Percentiles rank a stretch among this genome's conserved stretches.
These are phyloP conservation scores for Metarhizium brunneum DNA, from an alignment of 2,329 filamentous ascomycete species.

Conservation along the genomic window DNA sequence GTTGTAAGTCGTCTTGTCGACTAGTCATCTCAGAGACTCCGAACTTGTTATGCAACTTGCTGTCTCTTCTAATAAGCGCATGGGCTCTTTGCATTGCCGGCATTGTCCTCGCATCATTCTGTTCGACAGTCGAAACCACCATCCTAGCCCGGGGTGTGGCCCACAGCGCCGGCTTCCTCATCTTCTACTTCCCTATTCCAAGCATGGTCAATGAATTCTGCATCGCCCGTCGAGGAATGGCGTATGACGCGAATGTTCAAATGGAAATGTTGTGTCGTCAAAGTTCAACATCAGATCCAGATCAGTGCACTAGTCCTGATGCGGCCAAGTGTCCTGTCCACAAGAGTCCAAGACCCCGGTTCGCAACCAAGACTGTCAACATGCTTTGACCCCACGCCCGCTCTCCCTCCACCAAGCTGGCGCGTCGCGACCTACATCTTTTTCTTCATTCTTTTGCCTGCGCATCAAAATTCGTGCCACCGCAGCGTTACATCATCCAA, in stretches of 20 bases:
- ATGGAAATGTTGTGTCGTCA: not conserved
- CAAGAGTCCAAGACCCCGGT: not conserved
- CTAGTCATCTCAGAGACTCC: not conserved
- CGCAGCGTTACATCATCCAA: not conserved
- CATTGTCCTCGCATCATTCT: conserved; percentile 24
- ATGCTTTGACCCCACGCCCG: not conserved
- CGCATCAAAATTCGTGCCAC: not conserved
- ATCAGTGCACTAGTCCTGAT: not conserved
- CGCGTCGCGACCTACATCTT: not conserved
- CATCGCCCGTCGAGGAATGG: conserved; percentile 27
- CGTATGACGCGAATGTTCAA: conserved; percentile 15
- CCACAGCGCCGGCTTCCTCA: conserved; percentile 29
- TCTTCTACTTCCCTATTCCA: conserved; percentile 27
- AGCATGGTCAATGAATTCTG: conserved; percentile 31
- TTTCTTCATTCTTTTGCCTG: not conserved
- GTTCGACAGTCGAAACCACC: conserved; percentile 19
- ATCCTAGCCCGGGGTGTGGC: conserved; percentile 30
- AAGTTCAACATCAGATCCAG: no score
- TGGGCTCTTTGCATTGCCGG: conserved; percentile 27
- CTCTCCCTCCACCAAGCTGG: not conserved
- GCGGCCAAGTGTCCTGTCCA: not conserved
- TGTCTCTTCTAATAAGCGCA: not conserved
- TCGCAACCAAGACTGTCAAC: not conserved
- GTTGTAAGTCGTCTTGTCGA: conserved; percentile 13
- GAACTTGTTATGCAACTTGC: not conserved